Evolutionary conservation across 2,329 filamentous ascomycete genomes (phyloP).

Genomic region (Lachnellula cervina): DNA sequence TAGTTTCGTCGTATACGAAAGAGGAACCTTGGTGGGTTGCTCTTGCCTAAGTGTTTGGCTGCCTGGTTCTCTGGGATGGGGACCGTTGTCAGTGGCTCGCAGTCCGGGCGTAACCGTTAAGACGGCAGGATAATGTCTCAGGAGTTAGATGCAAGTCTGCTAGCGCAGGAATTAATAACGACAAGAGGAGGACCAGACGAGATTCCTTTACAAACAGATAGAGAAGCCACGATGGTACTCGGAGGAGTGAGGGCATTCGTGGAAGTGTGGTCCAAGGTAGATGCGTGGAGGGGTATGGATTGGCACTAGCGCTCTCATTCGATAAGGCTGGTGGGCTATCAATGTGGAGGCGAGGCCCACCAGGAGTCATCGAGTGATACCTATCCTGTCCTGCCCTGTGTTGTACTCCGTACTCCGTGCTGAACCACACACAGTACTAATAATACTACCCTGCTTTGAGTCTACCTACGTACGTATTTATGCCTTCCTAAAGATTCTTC

Average conservation of each 20-base stretch:
- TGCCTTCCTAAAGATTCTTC: too few relatives aligned
- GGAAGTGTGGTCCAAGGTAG: not conserved
- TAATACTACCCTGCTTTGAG: too few relatives aligned
- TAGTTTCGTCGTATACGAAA: not conserved
- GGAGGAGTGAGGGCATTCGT: not conserved
- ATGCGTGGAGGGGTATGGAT: not conserved
- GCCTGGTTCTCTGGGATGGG: not conserved
- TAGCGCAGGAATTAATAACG: not conserved
- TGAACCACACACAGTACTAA: too few relatives aligned
- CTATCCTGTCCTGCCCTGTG: too few relatives aligned
- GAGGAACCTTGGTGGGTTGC: not conserved
- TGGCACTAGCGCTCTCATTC: not conserved
- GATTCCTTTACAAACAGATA: too few relatives aligned
- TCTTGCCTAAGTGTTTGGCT: not conserved
- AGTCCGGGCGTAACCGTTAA: not conserved
- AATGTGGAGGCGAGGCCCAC: too few relatives aligned
- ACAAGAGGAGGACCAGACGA: not conserved
- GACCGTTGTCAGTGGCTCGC: not conserved
- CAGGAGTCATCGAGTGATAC: too few relatives aligned
- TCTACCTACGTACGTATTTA: too few relatives aligned
- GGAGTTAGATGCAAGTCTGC: not conserved
- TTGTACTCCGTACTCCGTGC: too few relatives aligned
- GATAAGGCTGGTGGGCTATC: conserved; percentile 1
- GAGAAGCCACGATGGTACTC: too few relatives aligned
- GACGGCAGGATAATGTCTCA: conserved; percentile 2